Base-by-base conservation (phyloP, 2,329 filamentous ascomycete species). In the Colletotrichum siamense region DNA sequence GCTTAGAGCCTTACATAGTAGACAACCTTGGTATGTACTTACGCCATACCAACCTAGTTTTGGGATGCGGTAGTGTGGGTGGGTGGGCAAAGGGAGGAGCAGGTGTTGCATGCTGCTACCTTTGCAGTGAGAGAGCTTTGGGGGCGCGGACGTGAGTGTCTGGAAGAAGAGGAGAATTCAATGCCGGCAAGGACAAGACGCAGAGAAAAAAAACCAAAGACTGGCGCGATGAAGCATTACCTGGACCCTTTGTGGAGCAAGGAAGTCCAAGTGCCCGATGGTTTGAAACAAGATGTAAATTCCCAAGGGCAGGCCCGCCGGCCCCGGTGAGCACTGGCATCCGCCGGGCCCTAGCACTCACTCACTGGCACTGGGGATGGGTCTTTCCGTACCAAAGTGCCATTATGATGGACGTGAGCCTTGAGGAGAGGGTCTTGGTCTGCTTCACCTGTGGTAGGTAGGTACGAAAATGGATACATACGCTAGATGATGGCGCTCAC, bases 201-300 rank as follows among this genome's bases (percentile, higher is more conserved):
- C 10, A 13, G 34, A 49, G 13, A 49, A 28, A 44, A 15, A 28
- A 36, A 69, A 59, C 55, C 55, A 36, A 39, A 52, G 44, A 52
- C 44, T 52, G n/a, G 44, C 44, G 65, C 22, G 65, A 66, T 62
- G 61, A 75, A 75, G 72, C 72, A 61, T 66, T 71, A 34, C 72
- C 24, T 61, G 61, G 67, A 65, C 36, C 52, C 44, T 75, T 75
- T 66, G 73, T 67, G 73, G 73, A 75, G 32, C 61, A 65, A 52
- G 24, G 39, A 67, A 67, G 62, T 16, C 34, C 39, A 24, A 75
- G 39, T 44, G 32, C 63, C 73, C 64, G 64, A 59, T 64, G 73
- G 69, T 36, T 76, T 76, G 73, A 76, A 76, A 73, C 73, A 64
- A 68, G 69, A 64, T 63, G 18, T 44, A 59, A 66, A 76, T 69